A percentile compares a stretch with the other conserved stretches of the same genome.
phyloP scores from a whole-genome alignment of 2,329 filamentous ascomycete species.

The Ophiostoma sp. region DNA sequence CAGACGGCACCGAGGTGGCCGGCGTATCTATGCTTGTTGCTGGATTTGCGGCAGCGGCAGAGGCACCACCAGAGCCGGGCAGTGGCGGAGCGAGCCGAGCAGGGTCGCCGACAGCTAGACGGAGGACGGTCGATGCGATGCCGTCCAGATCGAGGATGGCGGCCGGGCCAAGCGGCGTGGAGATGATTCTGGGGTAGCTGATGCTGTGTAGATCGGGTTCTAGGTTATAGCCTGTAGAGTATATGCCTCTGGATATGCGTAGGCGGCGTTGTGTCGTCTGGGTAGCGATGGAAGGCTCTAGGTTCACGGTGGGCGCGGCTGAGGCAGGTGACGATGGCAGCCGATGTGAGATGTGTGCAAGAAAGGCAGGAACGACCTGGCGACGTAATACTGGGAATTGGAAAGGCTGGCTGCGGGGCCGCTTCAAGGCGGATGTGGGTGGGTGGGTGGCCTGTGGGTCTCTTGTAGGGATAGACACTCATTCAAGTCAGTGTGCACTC shows the following conservation, averaged over 20 bases:
- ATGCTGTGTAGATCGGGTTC: neutral
- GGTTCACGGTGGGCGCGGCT: neutral
- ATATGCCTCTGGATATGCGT: neutral
- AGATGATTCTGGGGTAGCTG: neutral
- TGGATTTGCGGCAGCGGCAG: neutral
- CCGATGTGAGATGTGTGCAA: neutral
- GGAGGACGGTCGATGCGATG: conserved; percentile 9
- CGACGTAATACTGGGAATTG: conserved; percentile 15
- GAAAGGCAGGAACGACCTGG: conserved; percentile 1
- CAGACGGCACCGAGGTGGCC: neutral
- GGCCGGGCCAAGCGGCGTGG: neutral
- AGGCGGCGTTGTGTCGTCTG: neutral
- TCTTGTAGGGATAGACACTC: conserved; percentile 1
- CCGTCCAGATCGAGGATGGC: conserved; percentile 12
- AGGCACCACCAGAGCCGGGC: conserved; percentile 23
- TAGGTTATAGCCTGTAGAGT: neutral
- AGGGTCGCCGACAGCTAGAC: conserved; percentile 14
- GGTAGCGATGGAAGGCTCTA: neutral
- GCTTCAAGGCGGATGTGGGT: neutral
- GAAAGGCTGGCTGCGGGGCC: conserved; percentile 24
- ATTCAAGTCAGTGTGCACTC: neutral
- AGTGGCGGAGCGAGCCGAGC: conserved; percentile 10
- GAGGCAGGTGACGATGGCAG: neutral
- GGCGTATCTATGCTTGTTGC: conserved; percentile 20
- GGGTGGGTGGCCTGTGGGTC: neutral